Evolutionary conservation across 2,329 filamentous ascomycete genomes (phyloP).

Genomic region (Cladophialophora exuberans): DNA sequence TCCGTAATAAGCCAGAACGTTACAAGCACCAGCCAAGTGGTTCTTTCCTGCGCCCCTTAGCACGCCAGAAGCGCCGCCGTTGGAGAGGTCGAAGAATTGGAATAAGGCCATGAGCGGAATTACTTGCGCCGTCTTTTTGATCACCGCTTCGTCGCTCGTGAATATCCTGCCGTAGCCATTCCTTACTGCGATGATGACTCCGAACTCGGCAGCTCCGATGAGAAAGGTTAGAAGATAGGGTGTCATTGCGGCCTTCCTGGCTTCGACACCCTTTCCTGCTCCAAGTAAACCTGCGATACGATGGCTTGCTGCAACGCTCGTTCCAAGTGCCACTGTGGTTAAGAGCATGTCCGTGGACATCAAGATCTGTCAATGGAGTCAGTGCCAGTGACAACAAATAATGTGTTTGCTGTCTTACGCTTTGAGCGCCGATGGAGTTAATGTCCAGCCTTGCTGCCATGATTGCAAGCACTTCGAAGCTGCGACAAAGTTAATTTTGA

Average conservation of each 20-base stretch:
- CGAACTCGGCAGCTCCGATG: conserved; percentile 18
- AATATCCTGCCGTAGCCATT: conserved; percentile 17
- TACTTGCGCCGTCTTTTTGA: conserved; percentile 13
- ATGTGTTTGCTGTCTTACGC: conserved; percentile 9
- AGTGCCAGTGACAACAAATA: no score
- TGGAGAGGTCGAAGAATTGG: conserved; percentile 24
- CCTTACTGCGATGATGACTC: conserved; percentile 15
- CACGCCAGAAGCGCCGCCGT: conserved; percentile 21
- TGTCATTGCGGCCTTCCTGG: neutral
- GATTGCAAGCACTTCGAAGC: conserved; percentile 25
- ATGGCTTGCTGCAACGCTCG: conserved; percentile 17
- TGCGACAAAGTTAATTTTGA: neutral
- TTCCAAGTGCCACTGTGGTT: conserved; percentile 21
- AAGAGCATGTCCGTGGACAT: conserved; percentile 26
- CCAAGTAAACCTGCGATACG: conserved; percentile 20
- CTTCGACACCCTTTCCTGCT: conserved; percentile 3
- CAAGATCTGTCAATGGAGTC: conserved; percentile 14
- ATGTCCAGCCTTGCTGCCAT: conserved; percentile 23
- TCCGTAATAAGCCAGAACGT: conserved; percentile 24
- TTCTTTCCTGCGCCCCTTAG: conserved; percentile 21
- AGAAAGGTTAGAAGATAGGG: conserved; percentile 21
- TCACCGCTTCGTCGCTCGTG: conserved; percentile 13
- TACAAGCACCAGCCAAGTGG: conserved; percentile 20
- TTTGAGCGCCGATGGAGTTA: conserved; percentile 20
- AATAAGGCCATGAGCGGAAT: conserved; percentile 23